Evolutionary conservation across 1,284 basidiomycete species (phyloP), one percentile per base, ranked within the genome.

Genomic region (Salmacisia buchloeana): DNA sequence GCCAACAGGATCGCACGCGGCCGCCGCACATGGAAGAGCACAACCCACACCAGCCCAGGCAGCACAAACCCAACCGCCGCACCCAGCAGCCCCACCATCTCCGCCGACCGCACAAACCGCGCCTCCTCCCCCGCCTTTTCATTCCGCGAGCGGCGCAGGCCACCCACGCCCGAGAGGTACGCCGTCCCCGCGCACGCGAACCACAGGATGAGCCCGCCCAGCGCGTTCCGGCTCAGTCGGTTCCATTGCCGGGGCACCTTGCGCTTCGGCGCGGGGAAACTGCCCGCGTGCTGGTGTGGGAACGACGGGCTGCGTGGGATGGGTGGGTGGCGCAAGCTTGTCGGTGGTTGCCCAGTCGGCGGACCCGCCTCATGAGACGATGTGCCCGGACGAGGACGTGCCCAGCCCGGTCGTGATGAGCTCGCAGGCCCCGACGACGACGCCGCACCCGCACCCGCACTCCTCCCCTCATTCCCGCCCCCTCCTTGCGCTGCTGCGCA

Each of bases 1-100:
- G 38, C 45, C 2, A 70, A 64, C 21, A 78, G 61, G 35, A 78
- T 78, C 2, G 72, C 71, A 9, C 77, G 65, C 31, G 75, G 77
- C 13, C 70, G 62, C 21, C 76, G 71, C 21, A 78, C 66, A 36
- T 71, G 69, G 60, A 78, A 77, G 23, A 77, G 36, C 15, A 77
- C 69, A 58, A 75, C 66, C 77, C 77, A 78, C n/a, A 75, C 73
- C 18, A 78, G 36, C 1, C 72, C 71, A 2, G 77, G 77, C 59
- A 76, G 67, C 25, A 78, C 68, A 34, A 76, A 76, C 5, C 76
- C 77, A 1, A 75, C 77, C 9, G 62, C 65, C 2, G 74, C 75
- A 4, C 76, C 76, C 46, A 77, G 58, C 7, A 78, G 64, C 5
- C 77, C 77, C 18, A 75, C 61, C 25, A 71, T 60, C 61, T 78